A percentile compares a stretch with the other conserved stretches of the same genome.
These are phyloP conservation scores for Cladophialophora psammophila DNA, from an alignment of 2,329 filamentous ascomycete genomes.

Conservation along the genomic window DNA sequence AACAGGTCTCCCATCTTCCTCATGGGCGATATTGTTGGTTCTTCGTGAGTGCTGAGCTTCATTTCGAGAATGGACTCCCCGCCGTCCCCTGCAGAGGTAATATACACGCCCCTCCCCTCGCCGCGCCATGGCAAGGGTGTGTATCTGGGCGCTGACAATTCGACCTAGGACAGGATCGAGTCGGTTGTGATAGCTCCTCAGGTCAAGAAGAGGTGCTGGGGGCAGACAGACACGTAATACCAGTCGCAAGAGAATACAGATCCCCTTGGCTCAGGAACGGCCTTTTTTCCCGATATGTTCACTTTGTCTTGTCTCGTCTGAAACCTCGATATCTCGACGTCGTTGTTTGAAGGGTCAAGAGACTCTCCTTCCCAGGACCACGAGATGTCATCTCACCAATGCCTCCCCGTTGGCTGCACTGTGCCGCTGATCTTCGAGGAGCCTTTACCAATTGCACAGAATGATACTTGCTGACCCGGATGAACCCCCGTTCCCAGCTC, in stretches of 20 bases:
- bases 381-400: too few relatives aligned
- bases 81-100: neutral
- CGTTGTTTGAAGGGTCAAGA: neutral
- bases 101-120: neutral
- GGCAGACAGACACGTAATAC: neutral
- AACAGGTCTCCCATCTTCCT: slow-evolving; percentile 33
- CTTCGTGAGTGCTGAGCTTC: slow-evolving; percentile 1
- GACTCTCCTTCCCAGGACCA: neutral
- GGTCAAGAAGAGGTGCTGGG: neutral
- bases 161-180: slow-evolving; percentile 2
- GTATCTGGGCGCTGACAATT: neutral
- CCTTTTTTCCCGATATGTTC: neutral
- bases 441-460: too few relatives aligned
- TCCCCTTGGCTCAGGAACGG: neutral
- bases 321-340: neutral
- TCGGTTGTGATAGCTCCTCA: neutral
- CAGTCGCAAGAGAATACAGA: neutral
- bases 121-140: too few relatives aligned
- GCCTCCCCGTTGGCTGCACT: too few relatives aligned
- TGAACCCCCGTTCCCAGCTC: too few relatives aligned
- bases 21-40: slow-evolving; percentile 25
- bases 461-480: too few relatives aligned
- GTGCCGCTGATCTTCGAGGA: too few relatives aligned
- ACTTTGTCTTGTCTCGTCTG: neutral
- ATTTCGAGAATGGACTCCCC: too few relatives aligned